Conservation (phyloP, 305 asterid genomes). For the Fraxinus sp. region DNA sequence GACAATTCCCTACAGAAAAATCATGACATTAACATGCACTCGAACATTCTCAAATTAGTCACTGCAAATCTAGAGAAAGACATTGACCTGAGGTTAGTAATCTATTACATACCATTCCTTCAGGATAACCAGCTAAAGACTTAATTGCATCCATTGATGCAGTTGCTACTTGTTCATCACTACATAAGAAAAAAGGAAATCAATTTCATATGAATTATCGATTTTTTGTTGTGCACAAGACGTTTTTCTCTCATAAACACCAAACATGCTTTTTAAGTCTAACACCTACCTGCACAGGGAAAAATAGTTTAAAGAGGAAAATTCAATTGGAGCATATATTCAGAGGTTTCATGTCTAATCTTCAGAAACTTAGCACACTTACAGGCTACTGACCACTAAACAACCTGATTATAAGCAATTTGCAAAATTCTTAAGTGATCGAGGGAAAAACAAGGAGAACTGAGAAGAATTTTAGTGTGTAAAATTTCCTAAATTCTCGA, state of each 20-base stretch:
- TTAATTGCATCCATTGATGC: constrained; percentile 68
- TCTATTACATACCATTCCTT: constrained; percentile 59
- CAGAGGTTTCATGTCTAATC: not conserved
- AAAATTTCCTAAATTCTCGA: not conserved
- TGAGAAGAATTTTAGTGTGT: not conserved
- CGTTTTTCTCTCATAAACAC: not conserved
- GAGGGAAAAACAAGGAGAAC: not conserved
- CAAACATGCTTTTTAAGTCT: not conserved
- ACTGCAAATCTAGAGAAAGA: constrained; percentile 17
- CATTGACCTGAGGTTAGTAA: constrained; percentile 26
- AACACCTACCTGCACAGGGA: not conserved
- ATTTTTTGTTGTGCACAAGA: not conserved
- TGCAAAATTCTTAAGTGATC: not conserved
- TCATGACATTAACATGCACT: constrained; percentile 21
- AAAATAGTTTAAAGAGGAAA: not conserved
- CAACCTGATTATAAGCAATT: not conserved
- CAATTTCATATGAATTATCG: not conserved
- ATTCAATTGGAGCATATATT: not conserved
- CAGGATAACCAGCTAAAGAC: constrained; percentile 55
- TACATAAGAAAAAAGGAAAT: constrained; percentile 25
- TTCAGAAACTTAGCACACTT: not conserved
- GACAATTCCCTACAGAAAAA: constrained; percentile 49
- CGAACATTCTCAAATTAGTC: constrained; percentile 15
- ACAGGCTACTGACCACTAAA: not conserved
- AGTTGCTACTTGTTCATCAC: constrained; percentile 85